Evolutionary conservation across 345 rosid genomes (phyloP), one percentile per base, ranked within the genome.

Genomic region (Ceriops tagal): DNA sequence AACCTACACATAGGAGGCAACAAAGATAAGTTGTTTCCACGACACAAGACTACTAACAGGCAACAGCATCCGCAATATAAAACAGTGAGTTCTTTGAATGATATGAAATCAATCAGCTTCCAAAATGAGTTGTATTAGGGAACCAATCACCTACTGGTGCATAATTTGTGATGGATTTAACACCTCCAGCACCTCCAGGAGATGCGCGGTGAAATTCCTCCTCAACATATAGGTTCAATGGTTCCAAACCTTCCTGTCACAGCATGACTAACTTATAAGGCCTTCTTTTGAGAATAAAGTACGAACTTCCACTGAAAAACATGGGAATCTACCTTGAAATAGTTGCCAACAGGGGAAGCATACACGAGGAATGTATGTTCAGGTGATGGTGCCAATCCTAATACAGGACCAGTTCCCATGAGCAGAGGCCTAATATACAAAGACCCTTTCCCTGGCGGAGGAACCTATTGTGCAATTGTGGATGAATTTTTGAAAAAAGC

Each of bases 391-490:
- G 84, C 85, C 65, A 92, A 71, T 37, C 96, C 96, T 75, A 90
- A 71, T 31, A 81, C 59, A 65, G 96, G 82, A 47, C 96, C 98
- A 49, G 77, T 87, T 73, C 98, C 98, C 5, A 88, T 59, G 53
- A 92, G 96, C 82, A 92, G 65, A 3, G 96, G 96, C 84, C 96
- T 87, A 1, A 92, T 79, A 74, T 92, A 92, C 73, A 92, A 43
- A 1, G 92, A 77, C 32, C 95, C 98, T 82, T 87, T 90, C 24
- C 90, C 95, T 2, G 83, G 83, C 66, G 96, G 98, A 64, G 98
- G 98, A 71, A 92, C 83, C 98, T 92, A 66, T 39, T 20, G 18
- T 1, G 19, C 64, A 61, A 32, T 20, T 8, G 34, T 32, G 10
- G n/a, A 32, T 32, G 20, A 61, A 32, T 5, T 43, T 43, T 19